Conservation (phyloP, 2,329 filamentous ascomycete genomes). For the Ophiostoma ulmi region DNA sequence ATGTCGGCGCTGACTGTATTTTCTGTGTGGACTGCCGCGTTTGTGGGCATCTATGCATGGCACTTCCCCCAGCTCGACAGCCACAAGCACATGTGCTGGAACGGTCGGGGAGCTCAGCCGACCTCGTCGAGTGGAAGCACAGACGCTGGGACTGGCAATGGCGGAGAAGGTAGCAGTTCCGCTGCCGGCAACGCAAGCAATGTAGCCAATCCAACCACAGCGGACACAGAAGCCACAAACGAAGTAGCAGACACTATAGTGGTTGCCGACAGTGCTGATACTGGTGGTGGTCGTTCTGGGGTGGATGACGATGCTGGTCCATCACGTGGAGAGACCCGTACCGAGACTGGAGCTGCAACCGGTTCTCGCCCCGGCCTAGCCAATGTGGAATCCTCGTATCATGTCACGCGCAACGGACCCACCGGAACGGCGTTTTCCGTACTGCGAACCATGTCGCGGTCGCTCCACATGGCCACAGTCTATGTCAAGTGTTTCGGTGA, state of each 20-base stretch:
- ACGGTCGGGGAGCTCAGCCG: not conserved
- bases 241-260: not conserved
- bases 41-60: slow-evolving; percentile 60
- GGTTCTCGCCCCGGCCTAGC: not conserved
- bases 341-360: not conserved
- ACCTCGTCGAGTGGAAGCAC: not conserved
- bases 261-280: not conserved
- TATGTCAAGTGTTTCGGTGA: slow-evolving; percentile 51
- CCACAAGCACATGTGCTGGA: slow-evolving; percentile 44
- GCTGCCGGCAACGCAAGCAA: not conserved
- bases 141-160: not conserved
- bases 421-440: slow-evolving; percentile 47
- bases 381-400: not conserved
- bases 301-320: slow-evolving; percentile 32
- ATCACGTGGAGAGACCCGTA: slow-evolving; percentile 4
- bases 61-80: slow-evolving; percentile 66
- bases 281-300: not conserved
- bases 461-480: slow-evolving; percentile 52
- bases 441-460: slow-evolving; percentile 47
- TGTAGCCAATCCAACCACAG: not conserved
- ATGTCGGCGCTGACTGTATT: slow-evolving; percentile 65
- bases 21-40: slow-evolving; percentile 61
- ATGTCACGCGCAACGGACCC: slow-evolving; percentile 32
- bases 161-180: not conserved
- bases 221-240: not conserved